Conservation (phyloP, 129 eudicot species). For the Flaveria linearis region DNA sequence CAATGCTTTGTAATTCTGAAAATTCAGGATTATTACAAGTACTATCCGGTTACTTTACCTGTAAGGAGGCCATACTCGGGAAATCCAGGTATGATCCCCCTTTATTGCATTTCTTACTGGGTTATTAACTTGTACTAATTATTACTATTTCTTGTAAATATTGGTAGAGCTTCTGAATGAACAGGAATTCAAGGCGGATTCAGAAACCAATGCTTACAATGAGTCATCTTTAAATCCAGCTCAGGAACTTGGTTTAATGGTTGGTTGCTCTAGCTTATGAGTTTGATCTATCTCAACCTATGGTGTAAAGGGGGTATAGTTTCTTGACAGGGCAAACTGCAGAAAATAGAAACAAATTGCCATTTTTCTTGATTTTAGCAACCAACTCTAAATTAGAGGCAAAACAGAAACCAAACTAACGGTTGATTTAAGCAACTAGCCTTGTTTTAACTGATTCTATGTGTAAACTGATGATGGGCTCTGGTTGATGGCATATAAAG, state of each 20-base stretch:
- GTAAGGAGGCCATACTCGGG: constrained; percentile 86
- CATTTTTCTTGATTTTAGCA: not conserved
- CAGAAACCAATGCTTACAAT: constrained; percentile 42
- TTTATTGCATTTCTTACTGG: constrained; percentile 7
- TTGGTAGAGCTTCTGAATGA: constrained; percentile 61
- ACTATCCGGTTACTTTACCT: constrained; percentile 85
- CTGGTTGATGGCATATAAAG: not conserved
- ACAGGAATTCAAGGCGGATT: constrained; percentile 66
- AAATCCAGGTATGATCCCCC: constrained; percentile 63
- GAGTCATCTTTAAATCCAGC: constrained; percentile 56
- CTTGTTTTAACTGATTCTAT: not conserved
- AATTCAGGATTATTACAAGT: constrained; percentile 67
- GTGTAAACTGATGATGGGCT: not conserved
- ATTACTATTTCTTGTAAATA: constrained; percentile 15
- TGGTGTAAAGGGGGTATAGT: not conserved
- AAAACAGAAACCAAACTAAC: not conserved
- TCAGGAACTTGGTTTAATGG: constrained; percentile 74
- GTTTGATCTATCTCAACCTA: not conserved
- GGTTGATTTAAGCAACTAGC: not conserved
- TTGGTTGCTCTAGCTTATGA: constrained; percentile 34
- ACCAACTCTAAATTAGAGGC: not conserved
- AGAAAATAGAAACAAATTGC: not conserved
- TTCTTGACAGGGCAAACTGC: not conserved
- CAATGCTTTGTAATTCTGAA: not conserved
- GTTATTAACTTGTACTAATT: not conserved